Conservation (phyloP, 148 eudicot species). For the Talinum fruticosum region DNA sequence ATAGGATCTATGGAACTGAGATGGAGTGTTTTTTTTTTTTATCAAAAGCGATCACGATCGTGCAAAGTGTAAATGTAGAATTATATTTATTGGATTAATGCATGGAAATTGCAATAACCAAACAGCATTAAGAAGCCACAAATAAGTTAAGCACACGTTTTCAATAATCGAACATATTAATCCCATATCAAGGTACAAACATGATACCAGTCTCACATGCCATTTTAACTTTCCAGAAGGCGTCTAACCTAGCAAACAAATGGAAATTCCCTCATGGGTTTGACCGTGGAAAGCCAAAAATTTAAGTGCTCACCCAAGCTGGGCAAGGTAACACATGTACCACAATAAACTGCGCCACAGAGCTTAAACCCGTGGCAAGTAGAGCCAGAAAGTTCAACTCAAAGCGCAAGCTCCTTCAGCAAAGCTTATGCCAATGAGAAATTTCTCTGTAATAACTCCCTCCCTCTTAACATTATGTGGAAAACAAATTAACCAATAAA, state of each 20-base stretch:
- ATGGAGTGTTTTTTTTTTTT: neutral
- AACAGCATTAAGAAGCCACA: neutral
- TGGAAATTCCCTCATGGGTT: neutral
- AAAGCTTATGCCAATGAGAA: neutral
- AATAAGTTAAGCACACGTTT: neutral
- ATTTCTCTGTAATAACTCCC: neutral
- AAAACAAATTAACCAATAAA: no score
- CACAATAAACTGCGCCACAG: neutral
- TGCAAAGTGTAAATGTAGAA: neutral
- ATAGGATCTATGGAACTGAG: neutral
- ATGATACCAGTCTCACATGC: neutral
- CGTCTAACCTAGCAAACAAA: neutral
- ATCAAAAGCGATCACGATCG: neutral
- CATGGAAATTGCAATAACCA: neutral
- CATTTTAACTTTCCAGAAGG: neutral
- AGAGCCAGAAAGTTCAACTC: neutral
- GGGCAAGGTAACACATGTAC: neutral
- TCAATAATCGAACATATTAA: neutral
- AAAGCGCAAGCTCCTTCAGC: neutral
- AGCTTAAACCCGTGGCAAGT: neutral
- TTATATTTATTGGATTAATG: neutral
- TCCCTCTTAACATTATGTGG: neutral
- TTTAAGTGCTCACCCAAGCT: constrained; percentile 1
- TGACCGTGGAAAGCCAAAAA: neutral
- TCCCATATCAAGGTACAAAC: neutral